Base-by-base conservation (phyloP, 2,329 filamentous ascomycete genomes). In the Pseudocercospora cruenta region DNA sequence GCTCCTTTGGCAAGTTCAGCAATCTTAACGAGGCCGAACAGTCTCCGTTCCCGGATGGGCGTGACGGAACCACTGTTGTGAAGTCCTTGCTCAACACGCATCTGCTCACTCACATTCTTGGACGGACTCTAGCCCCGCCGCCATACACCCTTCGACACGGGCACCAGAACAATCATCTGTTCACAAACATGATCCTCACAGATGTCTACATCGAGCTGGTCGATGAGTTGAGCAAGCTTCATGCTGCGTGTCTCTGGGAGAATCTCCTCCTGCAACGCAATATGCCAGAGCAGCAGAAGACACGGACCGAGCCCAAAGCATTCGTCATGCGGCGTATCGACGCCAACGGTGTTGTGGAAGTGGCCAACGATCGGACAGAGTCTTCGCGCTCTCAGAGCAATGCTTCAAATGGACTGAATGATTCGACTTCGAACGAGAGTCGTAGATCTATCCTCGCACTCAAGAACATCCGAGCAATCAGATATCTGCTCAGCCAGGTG, bases 241-340 rank as follows among this genome's bases (percentile, higher is more conserved):
- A 97, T 70, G 87, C 91, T 49, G 90, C 90, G 60, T 91, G 93
- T 66, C 85, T 96, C n/a, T 90, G 90, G 78, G 94, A 99, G 78
- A 91, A 96, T 70, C 91, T 94, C 39, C 82, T 90, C 0, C 82
- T 97, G 53, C 86, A 91, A 70, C 89, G 87, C 59, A 84, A 87
- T 60, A 90, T 97, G 58, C 93, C 94, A 0, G 85, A 88, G 43
- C 83, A 88, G 65, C 91, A 90, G 89, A 81, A 81, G 67, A 78
- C 80, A 57, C 77, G 79, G 47, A 82, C 82, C 12, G 78, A 81
- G 26, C 79, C 83, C 43, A 77, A 77, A 57, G 67, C 70, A 7
- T 74, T 72, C 67, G 67, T 70, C 31, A 71, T 72, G 60, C 70
- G 75, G 10, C 72, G 73, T 21, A 66, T 75, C 10, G 72, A 75